These are phyloP conservation scores for Seiridium unicorne DNA, from an alignment of 2,329 filamentous ascomycete genomes.

Conservation along the genomic window DNA sequence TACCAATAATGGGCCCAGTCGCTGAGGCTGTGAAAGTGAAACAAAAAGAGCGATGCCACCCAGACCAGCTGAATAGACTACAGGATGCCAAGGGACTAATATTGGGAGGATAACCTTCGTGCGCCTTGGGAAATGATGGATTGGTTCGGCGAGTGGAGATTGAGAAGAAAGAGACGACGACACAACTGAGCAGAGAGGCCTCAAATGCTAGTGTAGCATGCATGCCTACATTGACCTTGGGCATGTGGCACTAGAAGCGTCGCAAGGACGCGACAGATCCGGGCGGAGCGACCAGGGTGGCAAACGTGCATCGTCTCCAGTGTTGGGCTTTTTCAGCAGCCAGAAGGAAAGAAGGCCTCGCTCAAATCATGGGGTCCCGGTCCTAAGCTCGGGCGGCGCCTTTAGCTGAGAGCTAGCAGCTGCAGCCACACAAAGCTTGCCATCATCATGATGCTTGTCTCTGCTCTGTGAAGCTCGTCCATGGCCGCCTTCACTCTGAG, in stretches of 20 bases:
- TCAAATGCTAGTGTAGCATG: too few species aligned
- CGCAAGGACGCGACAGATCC: not conserved
- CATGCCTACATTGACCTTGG: too few species aligned
- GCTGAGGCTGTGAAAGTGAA: not conserved
- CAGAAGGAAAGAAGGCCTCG: not conserved
- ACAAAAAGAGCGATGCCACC: not conserved
- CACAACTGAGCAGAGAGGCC: too few species aligned
- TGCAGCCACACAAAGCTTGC: too few species aligned
- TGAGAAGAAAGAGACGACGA: too few species aligned
- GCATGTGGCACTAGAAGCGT: not conserved
- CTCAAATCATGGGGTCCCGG: too few species aligned
- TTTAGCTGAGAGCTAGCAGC: too few species aligned
- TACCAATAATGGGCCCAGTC: not conserved
- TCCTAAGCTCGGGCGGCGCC: too few species aligned
- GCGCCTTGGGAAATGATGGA: not conserved
- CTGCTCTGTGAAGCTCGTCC: too few species aligned
- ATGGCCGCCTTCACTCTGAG: too few species aligned
- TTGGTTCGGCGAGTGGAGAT: too few species aligned
- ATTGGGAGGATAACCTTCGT: not conserved
- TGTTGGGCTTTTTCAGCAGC: not conserved
- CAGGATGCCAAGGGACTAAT: not conserved
- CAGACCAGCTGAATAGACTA: conserved; percentile 2
- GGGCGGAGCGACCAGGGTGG: not conserved
- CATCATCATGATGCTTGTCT: too few species aligned
- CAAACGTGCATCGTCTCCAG: not conserved